A percentile compares a stretch with the other conserved stretches of the same genome.
Evolutionary conservation across 2,329 filamentous ascomycete genomes (phyloP).

Genomic region (Fusarium virguliforme): DNA sequence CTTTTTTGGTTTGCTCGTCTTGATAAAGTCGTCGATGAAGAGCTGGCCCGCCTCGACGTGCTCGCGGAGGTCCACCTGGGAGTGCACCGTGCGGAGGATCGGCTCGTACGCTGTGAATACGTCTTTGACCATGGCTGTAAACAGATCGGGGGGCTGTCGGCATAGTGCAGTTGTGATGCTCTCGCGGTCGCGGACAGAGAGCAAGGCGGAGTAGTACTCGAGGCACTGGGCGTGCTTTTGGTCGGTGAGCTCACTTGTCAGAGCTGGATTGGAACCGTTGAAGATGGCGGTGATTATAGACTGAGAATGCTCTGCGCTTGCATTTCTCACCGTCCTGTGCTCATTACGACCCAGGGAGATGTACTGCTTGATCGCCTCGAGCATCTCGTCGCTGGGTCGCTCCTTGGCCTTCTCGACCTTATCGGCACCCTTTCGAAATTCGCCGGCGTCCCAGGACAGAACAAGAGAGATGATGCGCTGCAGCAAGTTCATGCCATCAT

Average conservation of each 20-base stretch:
- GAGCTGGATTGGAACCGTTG: constrained; percentile 64
- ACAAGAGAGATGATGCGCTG: constrained; percentile 84
- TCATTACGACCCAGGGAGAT: constrained; percentile 67
- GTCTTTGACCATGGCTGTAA: constrained; percentile 79
- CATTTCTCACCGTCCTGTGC: constrained; percentile 72
- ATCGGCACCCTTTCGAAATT: constrained; percentile 76
- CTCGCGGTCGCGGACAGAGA: constrained; percentile 82
- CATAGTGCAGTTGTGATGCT: constrained; percentile 78
- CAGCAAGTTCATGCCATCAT: constrained; percentile 86
- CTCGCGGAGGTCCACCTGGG: constrained; percentile 78
- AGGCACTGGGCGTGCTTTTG: constrained; percentile 75
- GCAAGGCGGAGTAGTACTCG: constrained; percentile 79
- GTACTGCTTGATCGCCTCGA: constrained; percentile 74
- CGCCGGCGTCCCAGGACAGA: constrained; percentile 79
- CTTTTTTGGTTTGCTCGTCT: constrained; percentile 66
- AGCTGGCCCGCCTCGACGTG: constrained; percentile 77
- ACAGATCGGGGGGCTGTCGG: constrained; percentile 77
- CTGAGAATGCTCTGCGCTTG: constrained; percentile 65
- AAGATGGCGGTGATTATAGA: constrained; percentile 81
- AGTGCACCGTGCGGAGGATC: constrained; percentile 80
- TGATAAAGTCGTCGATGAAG: constrained; percentile 81
- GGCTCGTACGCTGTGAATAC: constrained; percentile 79
- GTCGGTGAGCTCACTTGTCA: constrained; percentile 67
- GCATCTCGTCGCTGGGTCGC: constrained; percentile 71
- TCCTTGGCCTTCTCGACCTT: constrained; percentile 76